Percentiles rank a stretch among this genome's conserved stretches.
phyloP scores from a whole-genome alignment of 768 basidiomycete genomes.

The Mycena haematopus region DNA sequence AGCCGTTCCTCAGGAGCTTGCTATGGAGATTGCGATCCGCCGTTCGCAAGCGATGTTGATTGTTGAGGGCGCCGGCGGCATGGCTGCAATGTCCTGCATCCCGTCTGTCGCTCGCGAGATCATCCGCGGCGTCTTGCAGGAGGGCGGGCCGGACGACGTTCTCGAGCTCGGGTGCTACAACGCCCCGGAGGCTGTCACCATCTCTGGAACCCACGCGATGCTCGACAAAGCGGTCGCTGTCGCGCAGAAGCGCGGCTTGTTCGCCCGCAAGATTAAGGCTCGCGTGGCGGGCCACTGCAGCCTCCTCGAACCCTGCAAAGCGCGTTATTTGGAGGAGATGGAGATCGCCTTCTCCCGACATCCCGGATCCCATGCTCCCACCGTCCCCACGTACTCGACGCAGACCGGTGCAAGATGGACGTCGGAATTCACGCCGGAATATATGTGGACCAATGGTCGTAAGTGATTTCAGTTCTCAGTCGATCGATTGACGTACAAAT shows the following conservation, averaged over 20 bases:
- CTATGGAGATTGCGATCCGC: slow-evolving; percentile 49
- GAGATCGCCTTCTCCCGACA: slow-evolving; percentile 42
- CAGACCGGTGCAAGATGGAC: slow-evolving; percentile 36
- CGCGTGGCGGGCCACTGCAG: slow-evolving; percentile 46
- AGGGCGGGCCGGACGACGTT: slow-evolving; percentile 12
- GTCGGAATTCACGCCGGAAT: slow-evolving; percentile 39
- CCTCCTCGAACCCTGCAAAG: slow-evolving; percentile 44
- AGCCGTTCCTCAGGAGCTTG: slow-evolving; percentile 44
- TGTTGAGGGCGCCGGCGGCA: slow-evolving; percentile 44
- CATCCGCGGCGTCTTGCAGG: slow-evolving; percentile 28
- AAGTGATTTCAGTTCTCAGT: not conserved
- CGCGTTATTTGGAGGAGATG: slow-evolving; percentile 36
- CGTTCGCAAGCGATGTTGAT: slow-evolving; percentile 44
- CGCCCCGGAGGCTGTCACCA: slow-evolving; percentile 41
- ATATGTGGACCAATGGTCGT: slow-evolving; percentile 49
- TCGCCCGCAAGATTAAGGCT: slow-evolving; percentile 46
- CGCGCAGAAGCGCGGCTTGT: slow-evolving; percentile 37
- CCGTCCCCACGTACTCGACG: slow-evolving; percentile 45
- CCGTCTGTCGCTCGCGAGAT: slow-evolving; percentile 36
- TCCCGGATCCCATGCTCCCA: slow-evolving; percentile 35
- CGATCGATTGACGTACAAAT: not conserved
- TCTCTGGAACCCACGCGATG: slow-evolving; percentile 41
- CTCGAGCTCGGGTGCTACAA: slow-evolving; percentile 53
- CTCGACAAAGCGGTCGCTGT: slow-evolving; percentile 39
- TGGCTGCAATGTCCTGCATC: slow-evolving; percentile 51